phyloP scores from a whole-genome alignment of 2,329 filamentous ascomycete species.

The Nigrospora osmanthi region DNA sequence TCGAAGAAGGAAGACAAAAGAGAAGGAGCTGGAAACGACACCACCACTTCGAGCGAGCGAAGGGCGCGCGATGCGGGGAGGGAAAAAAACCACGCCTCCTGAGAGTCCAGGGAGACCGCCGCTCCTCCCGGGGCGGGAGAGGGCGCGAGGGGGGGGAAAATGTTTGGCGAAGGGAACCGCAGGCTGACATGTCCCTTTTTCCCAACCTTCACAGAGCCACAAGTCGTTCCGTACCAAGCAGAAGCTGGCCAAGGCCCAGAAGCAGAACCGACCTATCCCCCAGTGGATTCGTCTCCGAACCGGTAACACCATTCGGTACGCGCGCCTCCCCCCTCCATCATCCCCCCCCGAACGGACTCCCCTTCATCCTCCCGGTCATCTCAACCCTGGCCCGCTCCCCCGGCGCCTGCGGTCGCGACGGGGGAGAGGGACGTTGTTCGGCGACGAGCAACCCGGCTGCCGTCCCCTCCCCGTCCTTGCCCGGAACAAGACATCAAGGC shows the following conservation, averaged over 20 bases:
- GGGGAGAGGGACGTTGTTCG: not conserved
- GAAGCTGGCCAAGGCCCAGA: conserved; percentile 99
- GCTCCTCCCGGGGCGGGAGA: too few relatives aligned
- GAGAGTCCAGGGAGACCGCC: too few relatives aligned
- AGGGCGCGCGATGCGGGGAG: too few relatives aligned
- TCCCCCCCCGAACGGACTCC: not conserved
- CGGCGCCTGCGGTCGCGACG: not conserved
- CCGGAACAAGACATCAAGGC: not conserved
- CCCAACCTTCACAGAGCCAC: conserved; percentile 63
- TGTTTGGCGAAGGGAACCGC: not conserved
- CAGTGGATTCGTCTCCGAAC: conserved; percentile 99
- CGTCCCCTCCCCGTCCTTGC: too few relatives aligned
- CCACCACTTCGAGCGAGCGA: too few relatives aligned
- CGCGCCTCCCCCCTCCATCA: conserved; percentile 16
- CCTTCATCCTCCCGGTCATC: conserved; percentile 1
- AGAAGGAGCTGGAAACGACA: too few relatives aligned
- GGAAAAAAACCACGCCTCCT: too few relatives aligned
- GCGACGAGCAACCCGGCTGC: not conserved
- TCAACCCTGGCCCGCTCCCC: not conserved
- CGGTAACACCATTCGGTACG: conserved; percentile 98
- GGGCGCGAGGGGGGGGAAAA: too few relatives aligned
- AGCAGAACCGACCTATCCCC: conserved; percentile 99
- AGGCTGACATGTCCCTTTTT: conserved; percentile 4
- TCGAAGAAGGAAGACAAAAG: too few relatives aligned
- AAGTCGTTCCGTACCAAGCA: conserved; percentile 99